Conservation (phyloP, 208 protist species). For the Acanthamoeba triangularis region DNA sequence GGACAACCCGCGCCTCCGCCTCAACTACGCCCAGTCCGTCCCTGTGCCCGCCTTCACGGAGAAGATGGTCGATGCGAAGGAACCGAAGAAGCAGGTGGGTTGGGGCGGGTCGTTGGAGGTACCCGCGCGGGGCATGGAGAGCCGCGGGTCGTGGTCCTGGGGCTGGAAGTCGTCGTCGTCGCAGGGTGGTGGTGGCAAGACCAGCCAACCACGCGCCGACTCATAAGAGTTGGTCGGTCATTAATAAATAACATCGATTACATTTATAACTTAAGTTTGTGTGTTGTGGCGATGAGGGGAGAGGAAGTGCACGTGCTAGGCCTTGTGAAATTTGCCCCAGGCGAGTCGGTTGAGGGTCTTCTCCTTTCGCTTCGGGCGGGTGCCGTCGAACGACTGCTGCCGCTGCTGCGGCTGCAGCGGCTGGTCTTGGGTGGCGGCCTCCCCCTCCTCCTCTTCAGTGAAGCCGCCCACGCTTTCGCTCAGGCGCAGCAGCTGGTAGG, state of each 20-base stretch:
- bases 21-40: background rate
- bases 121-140: background rate
- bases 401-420: background rate
- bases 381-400: background rate
- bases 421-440: background rate
- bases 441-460: slow-evolving; percentile 4
- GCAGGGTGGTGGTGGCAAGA: too few species aligned
- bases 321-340: background rate
- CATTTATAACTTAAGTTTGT: too few species aligned
- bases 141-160: background rate
- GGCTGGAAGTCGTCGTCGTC: background rate
- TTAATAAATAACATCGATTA: background rate
- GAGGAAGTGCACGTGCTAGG: background rate
- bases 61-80: background rate
- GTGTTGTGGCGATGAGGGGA: background rate
- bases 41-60: background rate
- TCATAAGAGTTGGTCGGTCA: background rate
- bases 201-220: too few species aligned
- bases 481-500: slow-evolving; percentile 14
- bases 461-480: slow-evolving; percentile 73
- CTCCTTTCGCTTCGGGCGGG: background rate
- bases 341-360: background rate
- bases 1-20: background rate
- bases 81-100: background rate
- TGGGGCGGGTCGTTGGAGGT: background rate